Evolutionary conservation across 768 basidiomycete species (phyloP).

Genomic region (Mycena indigotica): DNA sequence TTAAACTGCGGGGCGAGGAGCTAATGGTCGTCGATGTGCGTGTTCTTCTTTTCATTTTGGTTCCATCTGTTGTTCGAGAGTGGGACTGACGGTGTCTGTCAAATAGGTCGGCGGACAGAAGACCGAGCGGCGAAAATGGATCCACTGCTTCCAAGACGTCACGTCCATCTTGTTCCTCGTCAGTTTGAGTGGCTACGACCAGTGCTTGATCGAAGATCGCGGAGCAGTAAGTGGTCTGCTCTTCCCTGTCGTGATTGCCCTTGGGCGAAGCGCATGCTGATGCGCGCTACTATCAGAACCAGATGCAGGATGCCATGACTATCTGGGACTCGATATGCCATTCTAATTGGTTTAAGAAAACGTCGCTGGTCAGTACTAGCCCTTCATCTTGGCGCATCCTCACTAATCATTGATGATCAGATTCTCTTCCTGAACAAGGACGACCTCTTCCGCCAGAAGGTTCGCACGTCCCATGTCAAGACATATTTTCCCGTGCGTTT

Average conservation of each 20-base stretch:
- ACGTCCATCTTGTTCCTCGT: slow-evolving; percentile 91
- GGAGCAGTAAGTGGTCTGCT: slow-evolving; percentile 63
- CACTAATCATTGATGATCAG: slow-evolving; percentile 36
- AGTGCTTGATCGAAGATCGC: slow-evolving; percentile 89
- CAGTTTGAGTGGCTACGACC: slow-evolving; percentile 90
- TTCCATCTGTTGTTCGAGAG: neutral
- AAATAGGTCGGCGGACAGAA: slow-evolving; percentile 84
- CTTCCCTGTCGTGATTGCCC: neutral
- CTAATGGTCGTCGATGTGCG: slow-evolving; percentile 84
- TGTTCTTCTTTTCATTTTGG: neutral
- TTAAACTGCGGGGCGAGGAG: slow-evolving; percentile 72
- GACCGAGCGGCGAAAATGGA: slow-evolving; percentile 91
- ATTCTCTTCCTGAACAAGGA: slow-evolving; percentile 96
- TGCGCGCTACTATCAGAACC: slow-evolving; percentile 57
- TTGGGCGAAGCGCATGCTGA: neutral
- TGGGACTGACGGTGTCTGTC: too few relatives aligned
- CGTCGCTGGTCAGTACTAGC: slow-evolving; percentile 70
- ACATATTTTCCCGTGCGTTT: slow-evolving; percentile 78
- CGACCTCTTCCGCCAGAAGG: slow-evolving; percentile 87
- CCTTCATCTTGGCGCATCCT: neutral
- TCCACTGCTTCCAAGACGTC: slow-evolving; percentile 92
- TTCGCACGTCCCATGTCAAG: slow-evolving; percentile 77
- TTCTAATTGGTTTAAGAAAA: slow-evolving; percentile 93
- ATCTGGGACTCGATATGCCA: slow-evolving; percentile 98
- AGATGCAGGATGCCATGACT: slow-evolving; percentile 97